Evolutionary conservation across 1,284 basidiomycete species (phyloP).

Genomic region (Porodaedalea pini): DNA sequence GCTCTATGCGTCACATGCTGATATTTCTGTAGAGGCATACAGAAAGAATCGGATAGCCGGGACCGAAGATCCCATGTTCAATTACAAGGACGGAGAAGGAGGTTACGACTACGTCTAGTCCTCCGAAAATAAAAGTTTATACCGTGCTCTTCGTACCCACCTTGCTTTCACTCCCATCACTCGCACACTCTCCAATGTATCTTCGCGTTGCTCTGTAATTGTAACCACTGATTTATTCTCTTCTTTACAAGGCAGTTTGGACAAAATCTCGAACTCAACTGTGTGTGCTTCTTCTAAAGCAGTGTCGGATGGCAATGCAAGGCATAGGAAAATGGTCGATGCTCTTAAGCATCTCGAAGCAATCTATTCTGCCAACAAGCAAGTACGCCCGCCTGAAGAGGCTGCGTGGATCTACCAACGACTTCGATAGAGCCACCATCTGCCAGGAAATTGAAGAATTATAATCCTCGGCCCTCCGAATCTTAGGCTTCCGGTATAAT

Average conservation of each 20-base stretch:
- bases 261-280: no score
- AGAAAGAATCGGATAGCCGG: constrained; percentile 58
- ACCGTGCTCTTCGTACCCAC: neutral
- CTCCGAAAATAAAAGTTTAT: neutral
- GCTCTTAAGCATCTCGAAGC: no score
- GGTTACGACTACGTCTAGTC: constrained; percentile 6
- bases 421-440: no score
- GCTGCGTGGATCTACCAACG: neutral
- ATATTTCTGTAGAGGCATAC: constrained; percentile 67
- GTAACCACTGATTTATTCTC: neutral
- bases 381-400: no score
- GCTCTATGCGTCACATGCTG: constrained; percentile 13
- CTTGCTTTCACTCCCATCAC: neutral
- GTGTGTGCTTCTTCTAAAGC: no score
- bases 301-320: no score
- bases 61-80: constrained; percentile 86
- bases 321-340: no score
- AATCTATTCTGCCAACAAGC: no score
- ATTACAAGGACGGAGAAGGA: constrained; percentile 62
- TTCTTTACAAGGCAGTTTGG: no score
- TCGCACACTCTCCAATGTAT: neutral
- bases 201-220: neutral
- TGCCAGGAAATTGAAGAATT: no score
- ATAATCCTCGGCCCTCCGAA: no score
- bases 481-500: neutral